phyloP scores from a whole-genome alignment of 140 eudicot species.

The Anethum foeniculum region DNA sequence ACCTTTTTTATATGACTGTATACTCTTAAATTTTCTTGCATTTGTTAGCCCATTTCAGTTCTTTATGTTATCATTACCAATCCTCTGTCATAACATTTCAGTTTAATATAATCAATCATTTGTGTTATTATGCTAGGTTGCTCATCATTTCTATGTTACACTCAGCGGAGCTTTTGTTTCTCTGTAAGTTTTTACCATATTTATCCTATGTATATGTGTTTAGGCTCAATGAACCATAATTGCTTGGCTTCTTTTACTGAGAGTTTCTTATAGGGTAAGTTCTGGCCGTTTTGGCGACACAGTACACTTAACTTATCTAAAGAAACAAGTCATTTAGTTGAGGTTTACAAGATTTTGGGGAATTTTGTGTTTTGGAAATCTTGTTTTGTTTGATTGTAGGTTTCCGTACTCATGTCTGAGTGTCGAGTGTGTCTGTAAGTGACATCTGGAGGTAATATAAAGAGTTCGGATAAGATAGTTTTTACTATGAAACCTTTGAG shows the following conservation, averaged over 20 bases:
- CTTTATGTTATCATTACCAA: not conserved
- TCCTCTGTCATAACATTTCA: not conserved
- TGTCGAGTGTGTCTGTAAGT: not conserved
- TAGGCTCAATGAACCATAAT: not conserved
- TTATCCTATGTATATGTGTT: not conserved
- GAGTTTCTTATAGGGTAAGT: not conserved
- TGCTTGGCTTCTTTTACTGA: not conserved
- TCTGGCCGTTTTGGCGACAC: not conserved
- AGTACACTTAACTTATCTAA: too few species aligned
- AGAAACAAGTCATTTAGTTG: not conserved
- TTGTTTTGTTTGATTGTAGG: not conserved
- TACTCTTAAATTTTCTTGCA: not conserved
- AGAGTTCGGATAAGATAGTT: not conserved
- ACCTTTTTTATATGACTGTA: not conserved
- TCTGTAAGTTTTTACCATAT: slow-evolving; percentile 25
- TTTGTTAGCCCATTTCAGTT: not conserved
- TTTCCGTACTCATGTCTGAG: not conserved
- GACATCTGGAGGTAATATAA: not conserved
- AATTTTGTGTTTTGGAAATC: not conserved
- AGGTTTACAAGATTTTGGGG: not conserved
- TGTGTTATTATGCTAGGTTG: slow-evolving; percentile 21
- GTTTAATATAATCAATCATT: not conserved
- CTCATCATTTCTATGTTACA: slow-evolving; percentile 16
- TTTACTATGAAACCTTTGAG: not conserved
- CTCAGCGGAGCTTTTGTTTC: slow-evolving; percentile 11